Base-by-base conservation (phyloP, 73 alveolate species). In the Paramecium pentaurelia region DNA sequence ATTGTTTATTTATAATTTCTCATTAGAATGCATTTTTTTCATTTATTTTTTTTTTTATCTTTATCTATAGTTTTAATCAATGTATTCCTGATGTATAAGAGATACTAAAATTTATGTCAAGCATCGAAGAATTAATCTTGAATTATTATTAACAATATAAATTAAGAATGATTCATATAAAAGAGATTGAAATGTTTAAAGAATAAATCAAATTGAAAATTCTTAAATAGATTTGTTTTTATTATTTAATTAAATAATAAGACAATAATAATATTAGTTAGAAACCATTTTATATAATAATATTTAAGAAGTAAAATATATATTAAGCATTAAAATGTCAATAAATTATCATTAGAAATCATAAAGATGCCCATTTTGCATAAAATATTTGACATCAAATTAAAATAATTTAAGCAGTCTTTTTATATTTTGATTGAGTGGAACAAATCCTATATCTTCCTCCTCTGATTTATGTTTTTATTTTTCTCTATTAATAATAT, bases 371-470 rank as follows among this genome's bases (percentile, higher is more conserved):
- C 84, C 84, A n/a, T 64, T 64, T 64, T 64, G 49, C 3, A 64
- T 25, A 80, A 45, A 80, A 80, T 80, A 80, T 47, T 49, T 80
- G 45, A 80, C n/a, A 47, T 80, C 91, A 47, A 80, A 80, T 42
- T 32, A 49, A 36, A 45, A 80, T 45, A 80, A 36, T 49, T 80
- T 80, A 40, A 80, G 71, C 37, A 80, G 37, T 49, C 58, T 80
- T 42, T 47, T 80, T 10, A 80, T 80, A 45, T 49, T 45, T 27
- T 42, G 32, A 80, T 80, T 80, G 7, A 80, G 73, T 12, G 91
- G 91, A 45, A 80, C 44, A 80, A 80, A 80, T 25, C 91, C 91
- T 25, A 80, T 47, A 14, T 80, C 91, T 11, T 80, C 77, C 11
- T 80, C 91, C 32, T 80, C 91, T 18, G 77, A 42, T 49, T 47